Evolutionary conservation across 306 rosid species (phyloP).

Genomic region (Hippophae rhamnoides): DNA sequence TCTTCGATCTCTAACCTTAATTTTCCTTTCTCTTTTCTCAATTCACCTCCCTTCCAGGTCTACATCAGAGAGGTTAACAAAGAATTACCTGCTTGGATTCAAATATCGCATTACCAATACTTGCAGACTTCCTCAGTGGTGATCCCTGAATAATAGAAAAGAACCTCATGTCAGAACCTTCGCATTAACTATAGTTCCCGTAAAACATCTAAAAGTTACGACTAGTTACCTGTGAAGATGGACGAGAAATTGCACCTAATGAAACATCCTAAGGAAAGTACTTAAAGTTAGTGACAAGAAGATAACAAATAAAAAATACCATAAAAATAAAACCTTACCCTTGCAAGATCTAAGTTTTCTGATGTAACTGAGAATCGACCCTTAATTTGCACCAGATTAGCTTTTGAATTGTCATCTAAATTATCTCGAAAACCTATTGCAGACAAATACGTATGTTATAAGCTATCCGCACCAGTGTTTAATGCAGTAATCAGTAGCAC

Average conservation of each 20-base stretch:
- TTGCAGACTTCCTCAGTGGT: constrained; percentile 81
- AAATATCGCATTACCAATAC: constrained; percentile 90
- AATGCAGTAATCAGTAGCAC: constrained; percentile 3
- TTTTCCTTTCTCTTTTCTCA: too few species aligned
- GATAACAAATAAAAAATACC: constrained; percentile 10
- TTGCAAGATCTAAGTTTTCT: constrained; percentile 91
- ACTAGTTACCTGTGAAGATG: constrained; percentile 78
- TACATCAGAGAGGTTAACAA: constrained; percentile 3
- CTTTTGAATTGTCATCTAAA: constrained; percentile 84
- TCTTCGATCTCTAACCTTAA: too few species aligned
- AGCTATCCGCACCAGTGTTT: constrained; percentile 11
- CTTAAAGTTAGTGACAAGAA: constrained; percentile 36
- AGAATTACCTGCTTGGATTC: constrained; percentile 73
- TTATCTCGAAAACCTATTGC: constrained; percentile 80
- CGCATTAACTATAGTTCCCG: constrained; percentile 6
- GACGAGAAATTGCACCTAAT: constrained; percentile 71
- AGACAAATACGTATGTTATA: constrained; percentile 20
- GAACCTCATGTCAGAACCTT: constrained; percentile 18
- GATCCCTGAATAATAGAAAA: constrained; percentile 54
- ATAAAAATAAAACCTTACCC: constrained; percentile 39
- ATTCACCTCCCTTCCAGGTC: too few species aligned
- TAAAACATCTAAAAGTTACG: constrained; percentile 9
- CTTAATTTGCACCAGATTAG: constrained; percentile 90
- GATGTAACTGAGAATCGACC: constrained; percentile 97
- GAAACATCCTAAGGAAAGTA: constrained; percentile 74